Evolutionary conservation across 2,329 filamentous ascomycete genomes (phyloP), one percentile per base, ranked within the genome.

Genomic region (Fulvia fulva): DNA sequence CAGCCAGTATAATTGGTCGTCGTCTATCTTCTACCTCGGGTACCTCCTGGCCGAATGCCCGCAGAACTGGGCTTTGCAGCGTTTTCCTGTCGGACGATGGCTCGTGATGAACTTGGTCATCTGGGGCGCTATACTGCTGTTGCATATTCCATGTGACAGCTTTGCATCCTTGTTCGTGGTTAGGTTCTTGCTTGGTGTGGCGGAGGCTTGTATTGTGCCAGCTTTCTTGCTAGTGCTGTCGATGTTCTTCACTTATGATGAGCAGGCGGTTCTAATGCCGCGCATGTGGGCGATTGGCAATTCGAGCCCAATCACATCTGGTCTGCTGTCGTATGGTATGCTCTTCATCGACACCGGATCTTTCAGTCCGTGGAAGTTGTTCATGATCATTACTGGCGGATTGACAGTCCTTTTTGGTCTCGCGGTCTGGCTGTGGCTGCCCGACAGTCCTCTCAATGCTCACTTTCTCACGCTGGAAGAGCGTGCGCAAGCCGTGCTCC

Each of bases 391-490:
- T 5, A 63, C 60, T 5, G 61, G 61, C 8, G 9, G 34, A 6
- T 21, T 62, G 14, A 65, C 59, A 5, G 50, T 65, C 23, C 37
- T 65, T 1, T 62, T 65, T 16, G 61, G 59, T 16, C 28, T 50
- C 14, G 61, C 58, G 4, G 69, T 73, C 3, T 71, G 66, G 58
- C 21, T 73, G 3, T 65, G 73, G 51, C 69, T 75, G 37, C 71
- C 72, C 0, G 72, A 74, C 43, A 73, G 66, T 21, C 72, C 71
- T 4, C 51, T 72, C 16, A 61, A 64, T 30, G 73, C 73, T 16
- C 55, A 61, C 7, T 75, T 72, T 55, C 49, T 75, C 28, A 67
- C 70, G 1, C 55, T 62, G 16, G 67, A 73, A 44, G 71, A 75
- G 44, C 67, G 67, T n/a, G 70, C 70, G 0, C 65, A 72, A 53